These are phyloP conservation scores for Inosperma sp. DNA, from an alignment of 768 basidiomycete species.

Conservation along the genomic window DNA sequence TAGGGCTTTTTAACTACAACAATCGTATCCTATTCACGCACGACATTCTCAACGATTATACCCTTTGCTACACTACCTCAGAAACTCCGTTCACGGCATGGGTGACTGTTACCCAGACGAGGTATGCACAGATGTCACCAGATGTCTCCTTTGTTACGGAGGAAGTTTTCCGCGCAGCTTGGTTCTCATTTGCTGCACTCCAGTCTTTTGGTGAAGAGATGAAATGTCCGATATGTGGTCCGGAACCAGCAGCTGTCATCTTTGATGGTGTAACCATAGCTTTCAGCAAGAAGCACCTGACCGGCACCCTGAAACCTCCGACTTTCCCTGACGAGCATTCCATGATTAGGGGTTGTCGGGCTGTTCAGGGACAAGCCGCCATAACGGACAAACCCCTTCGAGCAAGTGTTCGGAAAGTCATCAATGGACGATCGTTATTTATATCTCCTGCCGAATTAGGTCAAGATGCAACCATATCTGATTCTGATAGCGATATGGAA, in stretches of 20 bases:
- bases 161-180: constrained; percentile 27
- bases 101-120: constrained; percentile 17
- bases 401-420: neutral
- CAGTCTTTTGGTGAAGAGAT: constrained; percentile 22
- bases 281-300: constrained; percentile 27
- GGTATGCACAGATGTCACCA: constrained; percentile 17
- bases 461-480: neutral
- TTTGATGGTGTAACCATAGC: constrained; percentile 32
- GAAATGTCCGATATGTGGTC: constrained; percentile 25
- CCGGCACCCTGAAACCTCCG: constrained; percentile 22
- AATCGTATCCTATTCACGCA: constrained; percentile 29
- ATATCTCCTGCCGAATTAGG: neutral
- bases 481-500: neutral
- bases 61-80: constrained; percentile 27
- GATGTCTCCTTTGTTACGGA: constrained; percentile 22
- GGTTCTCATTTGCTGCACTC: constrained; percentile 31
- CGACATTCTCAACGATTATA: constrained; percentile 33
- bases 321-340: constrained; percentile 17
- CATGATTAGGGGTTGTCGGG: neutral
- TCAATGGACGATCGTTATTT: neutral
- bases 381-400: constrained; percentile 1
- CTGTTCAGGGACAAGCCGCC: constrained; percentile 4
- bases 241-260: constrained; percentile 26
- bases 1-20: constrained; percentile 34
- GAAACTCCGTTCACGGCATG: constrained; percentile 34